Evolutionary conservation across 306 rosid species (phyloP).

Genomic region (Vicia villosa): DNA sequence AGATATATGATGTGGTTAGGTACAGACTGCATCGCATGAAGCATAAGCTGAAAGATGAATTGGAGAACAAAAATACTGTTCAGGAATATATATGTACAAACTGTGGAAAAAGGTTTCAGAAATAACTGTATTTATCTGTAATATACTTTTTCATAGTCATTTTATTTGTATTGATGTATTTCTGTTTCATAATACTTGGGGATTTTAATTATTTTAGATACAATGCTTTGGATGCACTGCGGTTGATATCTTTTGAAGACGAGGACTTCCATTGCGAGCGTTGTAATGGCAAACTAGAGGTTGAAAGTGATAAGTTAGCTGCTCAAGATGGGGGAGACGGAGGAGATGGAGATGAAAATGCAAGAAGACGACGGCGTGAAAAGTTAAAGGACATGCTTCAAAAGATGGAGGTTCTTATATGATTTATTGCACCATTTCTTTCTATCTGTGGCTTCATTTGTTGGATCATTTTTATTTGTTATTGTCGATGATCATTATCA

Average conservation of each 20-base stretch:
- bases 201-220: slow-evolving; percentile 53
- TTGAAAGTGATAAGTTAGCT: slow-evolving; percentile 90
- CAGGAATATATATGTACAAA: slow-evolving; percentile 88
- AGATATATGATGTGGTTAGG: slow-evolving; percentile 91
- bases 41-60: slow-evolving; percentile 95
- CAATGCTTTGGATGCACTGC: slow-evolving; percentile 88
- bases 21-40: slow-evolving; percentile 94
- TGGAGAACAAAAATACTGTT: slow-evolving; percentile 94
- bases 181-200: slow-evolving; percentile 19
- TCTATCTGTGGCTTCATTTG: slow-evolving; percentile 9
- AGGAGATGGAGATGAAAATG: slow-evolving; percentile 90
- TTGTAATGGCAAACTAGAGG: slow-evolving; percentile 84
- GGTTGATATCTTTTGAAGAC: slow-evolving; percentile 82
- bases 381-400: slow-evolving; percentile 88
- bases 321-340: slow-evolving; percentile 87
- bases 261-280: slow-evolving; percentile 89
- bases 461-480: slow-evolving; percentile 18
- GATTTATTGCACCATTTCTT: slow-evolving; percentile 25
- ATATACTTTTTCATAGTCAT: slow-evolving; percentile 14
- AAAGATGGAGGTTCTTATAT: slow-evolving; percentile 70
- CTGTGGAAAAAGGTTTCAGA: slow-evolving; percentile 78
- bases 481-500: slow-evolving; percentile 17
- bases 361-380: slow-evolving; percentile 79
- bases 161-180: slow-evolving; percentile 28
- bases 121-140: slow-evolving; percentile 11